Conservation (phyloP, 2,329 filamentous ascomycete species). For the Lecanicillium sp. region DNA sequence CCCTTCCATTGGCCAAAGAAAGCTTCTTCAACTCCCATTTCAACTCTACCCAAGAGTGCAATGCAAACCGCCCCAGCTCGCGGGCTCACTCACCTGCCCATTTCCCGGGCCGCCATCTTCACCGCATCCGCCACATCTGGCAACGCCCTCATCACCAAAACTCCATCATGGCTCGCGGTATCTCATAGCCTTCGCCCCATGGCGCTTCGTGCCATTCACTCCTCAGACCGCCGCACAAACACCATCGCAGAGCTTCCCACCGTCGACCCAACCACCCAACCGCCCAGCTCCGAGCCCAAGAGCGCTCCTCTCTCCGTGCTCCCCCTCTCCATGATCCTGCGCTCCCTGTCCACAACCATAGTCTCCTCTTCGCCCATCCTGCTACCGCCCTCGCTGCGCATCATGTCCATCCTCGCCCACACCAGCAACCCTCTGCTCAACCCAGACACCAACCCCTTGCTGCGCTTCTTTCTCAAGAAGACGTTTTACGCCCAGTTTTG, state of each 20-base stretch:
- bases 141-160: conserved; percentile 4
- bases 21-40: not conserved
- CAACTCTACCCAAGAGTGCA: conserved; percentile 13
- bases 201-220: conserved; percentile 23
- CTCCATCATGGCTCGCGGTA: conserved; percentile 11
- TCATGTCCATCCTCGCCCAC: conserved; percentile 63
- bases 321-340: conserved; percentile 56
- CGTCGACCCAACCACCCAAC: conserved; percentile 19
- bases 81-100: conserved; percentile 14
- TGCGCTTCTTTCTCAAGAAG: conserved; percentile 63
- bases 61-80: conserved; percentile 16
- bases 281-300: conserved; percentile 16
- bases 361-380: conserved; percentile 64
- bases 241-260: conserved; percentile 23
- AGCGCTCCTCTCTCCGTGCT: conserved; percentile 54
- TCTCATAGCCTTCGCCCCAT: conserved; percentile 4
- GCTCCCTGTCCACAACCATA: conserved; percentile 59
- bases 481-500: conserved; percentile 92
- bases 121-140: conserved; percentile 7
- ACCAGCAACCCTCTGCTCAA: conserved; percentile 58
- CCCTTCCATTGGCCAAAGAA: not conserved
- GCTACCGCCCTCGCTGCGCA: conserved; percentile 58
- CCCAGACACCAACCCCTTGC: conserved; percentile 65
- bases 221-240: conserved; percentile 26
- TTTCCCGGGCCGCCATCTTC: conserved; percentile 9